Base-by-base conservation (phyloP, 2,329 filamentous ascomycete species). In the Coleophoma eucalyptorum region DNA sequence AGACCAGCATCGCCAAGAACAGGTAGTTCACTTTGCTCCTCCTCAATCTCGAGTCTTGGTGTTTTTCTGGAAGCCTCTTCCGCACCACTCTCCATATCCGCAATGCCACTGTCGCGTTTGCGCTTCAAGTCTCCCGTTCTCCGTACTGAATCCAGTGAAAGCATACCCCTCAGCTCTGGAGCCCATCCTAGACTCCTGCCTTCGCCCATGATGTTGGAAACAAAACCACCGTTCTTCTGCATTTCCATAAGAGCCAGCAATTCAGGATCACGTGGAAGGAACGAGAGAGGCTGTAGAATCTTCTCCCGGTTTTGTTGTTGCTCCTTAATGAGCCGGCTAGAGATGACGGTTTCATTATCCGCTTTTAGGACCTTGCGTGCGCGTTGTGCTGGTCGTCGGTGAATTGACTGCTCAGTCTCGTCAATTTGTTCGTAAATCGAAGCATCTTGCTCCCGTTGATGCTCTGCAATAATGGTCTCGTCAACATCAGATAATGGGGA, bases 141-240 rank as follows among this genome's bases (percentile, higher is more conserved):
- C 54, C 86, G 85, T 15, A 96, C 80, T 13, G 89, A 80, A 57
- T 95, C 90, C 40, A 97, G 76, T 1, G 91, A 96, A n/a, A 97
- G 75, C 62, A 99, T 83, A n/a, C 88, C 90, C 53, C 90, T 86
- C 18, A 99, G 79, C 70, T 99, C 94, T 1, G 93, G 93, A 3
- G 93, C 93, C 92, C 91, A 97, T 40, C 82, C 83, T 58, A 82
- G 79, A 59, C 85, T 86, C 56, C 89, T 84, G 35, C 86, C 89
- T 55, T 92, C 90, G 48, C 89, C 86, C 72, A 97, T 85, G 56
- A 96, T 86, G 61, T 83, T 92, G 4, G 87, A 89, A 16, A 97
- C 89, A 62, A 99, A 97, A 37, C 85, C 89, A 49, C 94, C 93
- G 49, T 81, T 90, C 72, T 88, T 91, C 68, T 97, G 94, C 80